Conservation (phyloP, 2,329 filamentous ascomycete species). For the Hypoxylon sp. region DNA sequence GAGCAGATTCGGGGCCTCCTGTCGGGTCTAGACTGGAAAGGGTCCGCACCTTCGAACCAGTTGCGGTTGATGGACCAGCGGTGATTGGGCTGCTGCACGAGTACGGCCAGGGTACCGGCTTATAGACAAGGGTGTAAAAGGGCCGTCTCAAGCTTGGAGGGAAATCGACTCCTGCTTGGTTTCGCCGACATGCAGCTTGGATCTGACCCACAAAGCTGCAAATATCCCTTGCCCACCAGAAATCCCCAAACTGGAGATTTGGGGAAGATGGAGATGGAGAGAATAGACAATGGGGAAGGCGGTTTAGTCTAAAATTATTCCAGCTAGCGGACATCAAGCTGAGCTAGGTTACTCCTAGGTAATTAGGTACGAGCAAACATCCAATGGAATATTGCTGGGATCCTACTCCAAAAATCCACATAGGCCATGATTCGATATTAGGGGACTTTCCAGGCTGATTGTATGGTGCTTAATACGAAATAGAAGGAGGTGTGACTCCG, state of each 20-base stretch:
- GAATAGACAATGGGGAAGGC: conserved; percentile 33
- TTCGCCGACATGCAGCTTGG: conserved; percentile 49
- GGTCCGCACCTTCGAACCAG: conserved; percentile 43
- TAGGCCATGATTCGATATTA: conserved; percentile 24
- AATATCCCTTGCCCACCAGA: conserved; percentile 38
- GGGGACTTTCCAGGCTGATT: conserved; percentile 17
- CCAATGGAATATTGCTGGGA: conserved; percentile 15
- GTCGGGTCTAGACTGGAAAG: conserved; percentile 49
- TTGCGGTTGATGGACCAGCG: conserved; percentile 34
- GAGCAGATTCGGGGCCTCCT: conserved; percentile 47
- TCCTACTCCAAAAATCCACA: conserved; percentile 15
- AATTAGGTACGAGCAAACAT: conserved; percentile 20
- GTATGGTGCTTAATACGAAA: conserved; percentile 25
- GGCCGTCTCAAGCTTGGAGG: conserved; percentile 50
- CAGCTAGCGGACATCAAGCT: not conserved
- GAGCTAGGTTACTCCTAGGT: conserved; percentile 1
- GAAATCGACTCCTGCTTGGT: conserved; percentile 49
- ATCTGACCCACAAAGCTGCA: conserved; percentile 45
- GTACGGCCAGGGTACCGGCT: conserved; percentile 47
- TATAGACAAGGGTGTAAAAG: conserved; percentile 52
- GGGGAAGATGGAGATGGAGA: conserved; percentile 43
- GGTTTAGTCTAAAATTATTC: conserved; percentile 18
- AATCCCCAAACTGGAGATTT: conserved; percentile 47
- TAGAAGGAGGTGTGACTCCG: conserved; percentile 7
- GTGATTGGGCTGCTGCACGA: conserved; percentile 50